Base-by-base conservation (phyloP, 805 yeast species). In the Novakomyces olei region DNA sequence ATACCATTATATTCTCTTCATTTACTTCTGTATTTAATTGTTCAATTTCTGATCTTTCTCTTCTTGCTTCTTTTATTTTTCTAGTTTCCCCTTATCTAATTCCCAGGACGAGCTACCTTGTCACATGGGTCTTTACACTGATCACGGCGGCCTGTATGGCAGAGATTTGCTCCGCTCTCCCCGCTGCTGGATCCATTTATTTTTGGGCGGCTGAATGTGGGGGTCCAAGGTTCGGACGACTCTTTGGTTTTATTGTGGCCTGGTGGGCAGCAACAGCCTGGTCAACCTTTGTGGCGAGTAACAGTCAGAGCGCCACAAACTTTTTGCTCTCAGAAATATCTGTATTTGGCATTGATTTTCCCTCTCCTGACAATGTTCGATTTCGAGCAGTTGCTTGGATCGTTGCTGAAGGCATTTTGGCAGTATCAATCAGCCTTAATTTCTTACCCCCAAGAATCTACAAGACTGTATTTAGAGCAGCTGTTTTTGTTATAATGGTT, bases 221-320 rank as follows among this genome's bases (percentile, higher is more conserved):
- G 4, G 45, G 45, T 3, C 39, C 30, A 3, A 29, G 32, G 19
- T 38, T 38, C 27, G 42, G 44, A 15, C 33, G 45, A 8, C 33
- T 42, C 27, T 31, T 41, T 26, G 43, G 44, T 4, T 41, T 41
- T 27, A 26, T 41, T 10, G 45, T 42, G 9, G 45, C 45, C 4
- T 41, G 39, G 36, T 42, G 45, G 45, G 37, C 45, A 5, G 23
- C 40, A 1, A 38, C 40, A n/a, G 45, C 45, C 3, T 42, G 45
- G 45, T 41, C 43, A 4, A 37, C 39, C 19, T 42, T 42, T 29
- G 35, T 42, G 17, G 41, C 44, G 4, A 29, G 38, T 20, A 32
- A 24, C 22, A 12, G 37, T 25, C 44, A 41, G 32, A 35, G 30
- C 14, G 38, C 39, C 12, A 39, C 40, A 17, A 39, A 41, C 25